Percentiles rank a stretch among this genome's conserved stretches.
Evolutionary conservation across 768 basidiomycete genomes (phyloP).

Genomic region (Kwoniella botswanensis): DNA sequence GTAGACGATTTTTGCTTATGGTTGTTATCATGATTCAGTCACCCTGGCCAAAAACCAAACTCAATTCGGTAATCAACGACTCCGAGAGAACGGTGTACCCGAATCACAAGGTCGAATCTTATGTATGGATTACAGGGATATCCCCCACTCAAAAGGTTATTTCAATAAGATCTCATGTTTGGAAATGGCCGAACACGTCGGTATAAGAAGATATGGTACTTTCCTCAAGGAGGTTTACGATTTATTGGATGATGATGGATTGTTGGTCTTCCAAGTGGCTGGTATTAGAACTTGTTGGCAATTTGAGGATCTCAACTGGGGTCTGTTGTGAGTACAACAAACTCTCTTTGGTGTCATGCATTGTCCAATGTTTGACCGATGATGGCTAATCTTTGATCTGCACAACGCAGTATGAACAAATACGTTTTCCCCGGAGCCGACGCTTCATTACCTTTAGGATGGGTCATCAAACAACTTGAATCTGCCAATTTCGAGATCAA

Average conservation of each 20-base stretch:
- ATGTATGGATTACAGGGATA: conserved; percentile 90
- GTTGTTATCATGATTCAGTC: conserved; percentile 58
- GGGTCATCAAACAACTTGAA: conserved; percentile 81
- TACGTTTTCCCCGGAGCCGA: conserved; percentile 99
- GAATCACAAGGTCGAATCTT: conserved; percentile 82
- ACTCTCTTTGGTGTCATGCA: neutral
- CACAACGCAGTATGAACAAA: conserved; percentile 62
- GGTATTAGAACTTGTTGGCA: conserved; percentile 96
- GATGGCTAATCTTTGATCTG: too few species aligned
- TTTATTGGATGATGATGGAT: conserved; percentile 89
- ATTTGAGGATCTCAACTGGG: conserved; percentile 97
- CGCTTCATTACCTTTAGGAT: conserved; percentile 90
- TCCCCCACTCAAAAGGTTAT: conserved; percentile 72
- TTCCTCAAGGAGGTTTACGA: conserved; percentile 93
- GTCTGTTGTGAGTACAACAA: conserved; percentile 47
- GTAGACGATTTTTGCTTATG: too few species aligned
- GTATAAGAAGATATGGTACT: conserved; percentile 83
- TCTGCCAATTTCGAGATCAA: conserved; percentile 94
- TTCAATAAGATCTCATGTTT: conserved; percentile 94
- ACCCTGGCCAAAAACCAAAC: conserved; percentile 91
- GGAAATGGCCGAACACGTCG: conserved; percentile 99
- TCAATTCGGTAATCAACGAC: conserved; percentile 86
- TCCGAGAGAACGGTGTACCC: conserved; percentile 75
- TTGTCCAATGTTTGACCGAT: too few species aligned
- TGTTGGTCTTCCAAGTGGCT: conserved; percentile 96